phyloP scores from a whole-genome alignment of 169 alveolate species.

The Neospora caninum region DNA sequence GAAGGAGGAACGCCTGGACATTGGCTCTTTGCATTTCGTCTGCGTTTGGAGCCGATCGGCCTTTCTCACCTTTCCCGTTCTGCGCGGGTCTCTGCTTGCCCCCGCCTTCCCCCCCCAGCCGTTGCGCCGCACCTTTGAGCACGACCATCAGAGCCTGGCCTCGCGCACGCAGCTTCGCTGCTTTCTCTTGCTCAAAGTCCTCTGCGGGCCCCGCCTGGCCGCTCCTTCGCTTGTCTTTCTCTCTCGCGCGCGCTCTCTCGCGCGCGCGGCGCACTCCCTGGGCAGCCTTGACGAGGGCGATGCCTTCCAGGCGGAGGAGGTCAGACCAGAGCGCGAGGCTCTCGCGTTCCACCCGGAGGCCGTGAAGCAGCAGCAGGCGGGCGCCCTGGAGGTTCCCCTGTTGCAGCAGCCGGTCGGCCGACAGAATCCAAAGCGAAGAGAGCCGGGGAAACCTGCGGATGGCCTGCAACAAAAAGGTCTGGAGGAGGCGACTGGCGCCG shows the following conservation, averaged over 20 bases:
- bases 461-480: conserved; percentile 37
- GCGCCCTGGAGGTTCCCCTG: conserved; percentile 55
- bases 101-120: not conserved
- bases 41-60: not conserved
- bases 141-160: conserved; percentile 13
- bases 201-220: not conserved
- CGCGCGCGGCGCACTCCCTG: not conserved
- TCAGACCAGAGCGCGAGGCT: conserved; percentile 4
- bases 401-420: conserved; percentile 58
- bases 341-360: conserved; percentile 21
- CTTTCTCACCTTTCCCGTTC: not conserved
- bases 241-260: not conserved
- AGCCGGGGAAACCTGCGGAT: conserved; percentile 27
- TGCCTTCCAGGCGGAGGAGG: conserved; percentile 36
- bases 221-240: not conserved
- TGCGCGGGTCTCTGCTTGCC: not conserved
- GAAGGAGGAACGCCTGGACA: not conserved
- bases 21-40: not conserved
- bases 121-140: not conserved
- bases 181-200: not conserved
- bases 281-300: not conserved
- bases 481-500: conserved; percentile 40
- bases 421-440: conserved; percentile 30
- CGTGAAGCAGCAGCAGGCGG: conserved; percentile 40
- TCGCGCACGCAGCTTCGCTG: not conserved